Evolutionary conservation across 495 filamentous ascomycete species (phyloP), one percentile per base, ranked within the genome.

Genomic region (Elasticomyces elasticus): DNA sequence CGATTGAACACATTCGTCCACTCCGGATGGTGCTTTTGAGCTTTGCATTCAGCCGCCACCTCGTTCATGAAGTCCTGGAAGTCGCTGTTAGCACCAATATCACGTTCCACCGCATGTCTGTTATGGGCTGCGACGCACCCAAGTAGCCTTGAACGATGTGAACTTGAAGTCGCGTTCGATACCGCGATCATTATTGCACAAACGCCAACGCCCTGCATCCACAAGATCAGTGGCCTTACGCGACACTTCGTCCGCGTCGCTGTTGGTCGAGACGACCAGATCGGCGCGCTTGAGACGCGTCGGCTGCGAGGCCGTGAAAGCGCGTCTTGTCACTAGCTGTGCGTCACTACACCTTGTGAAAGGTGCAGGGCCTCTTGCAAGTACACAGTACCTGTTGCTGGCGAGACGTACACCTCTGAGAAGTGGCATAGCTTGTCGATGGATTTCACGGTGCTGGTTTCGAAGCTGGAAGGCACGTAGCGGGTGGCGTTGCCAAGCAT

Each of bases 1-100:
- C 49, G 48, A 26, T 61, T 66, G 47, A 56, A 66, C 10, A 61
- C 49, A 46, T 66, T 66, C 17, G 61, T 44, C 63, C 63, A 66
- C 43, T 63, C 61, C 12, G 63, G 63, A 42, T 66, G 63, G 42
- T 66, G 63, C 9, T 44, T 24, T 35, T 45, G 46, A 15, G 19
- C 43, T 27, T 63, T 63, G 51, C 58, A 61, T 24, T 66, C 54
- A 12, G 33, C 55, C 4, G 63, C 63, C 15, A 66, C 52, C 0
- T 33, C 47, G 55, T 54, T 57, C 63, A 64, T 66, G 55, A 66
- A 66, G 6, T 56, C 58, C 62, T 63, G 24, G 15, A 11, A 33
- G n/a, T n/a, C n/a, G n/a, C n/a, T n/a, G n/a, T n/a, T n/a, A n/a
- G n/a, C n/a, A n/a, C n/a, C n/a, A n/a, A n/a, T n/a, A n/a, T n/a